phyloP scores from a whole-genome alignment of 78 protist genomes.

The Tieghemostelium lacteum region DNA sequence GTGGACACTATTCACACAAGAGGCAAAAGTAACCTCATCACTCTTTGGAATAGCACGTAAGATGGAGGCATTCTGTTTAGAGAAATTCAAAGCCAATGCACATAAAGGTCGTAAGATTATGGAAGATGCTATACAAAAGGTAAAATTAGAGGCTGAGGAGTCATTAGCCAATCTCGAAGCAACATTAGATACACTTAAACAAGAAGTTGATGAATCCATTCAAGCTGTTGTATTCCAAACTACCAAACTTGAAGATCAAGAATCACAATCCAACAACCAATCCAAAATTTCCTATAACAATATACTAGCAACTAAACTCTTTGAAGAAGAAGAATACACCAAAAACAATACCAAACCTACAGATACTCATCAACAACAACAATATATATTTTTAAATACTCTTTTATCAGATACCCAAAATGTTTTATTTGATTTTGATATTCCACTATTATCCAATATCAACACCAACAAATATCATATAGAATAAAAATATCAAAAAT shows the following conservation, averaged over 20 bases:
- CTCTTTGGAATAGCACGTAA: constrained; percentile 69
- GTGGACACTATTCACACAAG: constrained; percentile 68
- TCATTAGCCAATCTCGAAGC: constrained; percentile 21
- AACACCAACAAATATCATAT: too few species aligned
- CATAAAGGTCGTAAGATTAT: constrained; percentile 56
- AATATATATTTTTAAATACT: too few species aligned
- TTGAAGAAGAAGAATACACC: background rate
- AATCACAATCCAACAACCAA: background rate
- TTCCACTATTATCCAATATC: too few species aligned
- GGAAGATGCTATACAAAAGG: constrained; percentile 50
- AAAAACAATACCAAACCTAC: background rate
- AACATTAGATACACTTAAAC: constrained; percentile 6
- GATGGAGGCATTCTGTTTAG: constrained; percentile 46
- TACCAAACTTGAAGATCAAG: background rate
- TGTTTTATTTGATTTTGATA: background rate
- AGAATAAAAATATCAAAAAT: too few species aligned
- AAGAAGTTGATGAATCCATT: constrained; percentile 28
- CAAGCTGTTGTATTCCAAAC: background rate
- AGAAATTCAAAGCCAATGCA: constrained; percentile 35
- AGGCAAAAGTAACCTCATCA: constrained; percentile 39
- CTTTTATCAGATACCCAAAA: background rate
- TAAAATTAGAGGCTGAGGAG: constrained; percentile 61
- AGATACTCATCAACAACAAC: background rate
- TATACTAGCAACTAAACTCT: background rate
- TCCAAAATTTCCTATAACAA: background rate